A percentile compares a stretch with the other conserved stretches of the same genome.
These are phyloP conservation scores for Talaromyces liani DNA, from an alignment of 495 filamentous ascomycete genomes.

Conservation along the genomic window DNA sequence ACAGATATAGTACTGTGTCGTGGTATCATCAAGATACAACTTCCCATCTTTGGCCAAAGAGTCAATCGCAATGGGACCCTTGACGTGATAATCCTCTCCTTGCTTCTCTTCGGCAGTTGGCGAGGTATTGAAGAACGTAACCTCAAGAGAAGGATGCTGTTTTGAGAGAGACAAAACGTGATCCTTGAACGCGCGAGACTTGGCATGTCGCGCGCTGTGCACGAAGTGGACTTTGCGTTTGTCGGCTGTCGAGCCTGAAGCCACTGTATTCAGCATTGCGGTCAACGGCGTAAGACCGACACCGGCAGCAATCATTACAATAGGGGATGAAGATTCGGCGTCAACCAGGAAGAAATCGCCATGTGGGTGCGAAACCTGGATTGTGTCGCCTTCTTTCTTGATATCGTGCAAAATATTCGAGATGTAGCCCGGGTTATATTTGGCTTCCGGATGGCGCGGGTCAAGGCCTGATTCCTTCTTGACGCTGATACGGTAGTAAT, in stretches of 20 bases:
- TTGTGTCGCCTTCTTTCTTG: constrained; percentile 47
- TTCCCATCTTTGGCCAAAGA: not conserved
- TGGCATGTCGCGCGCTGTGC: constrained; percentile 5
- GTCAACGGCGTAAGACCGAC: constrained; percentile 57
- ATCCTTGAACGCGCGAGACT: constrained; percentile 38
- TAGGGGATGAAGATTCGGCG: constrained; percentile 23
- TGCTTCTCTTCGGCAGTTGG: not conserved
- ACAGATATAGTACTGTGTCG: constrained; percentile 61
- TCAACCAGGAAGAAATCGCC: constrained; percentile 62
- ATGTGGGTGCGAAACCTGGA: constrained; percentile 59
- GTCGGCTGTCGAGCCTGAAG: constrained; percentile 22
- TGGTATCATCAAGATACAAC: constrained; percentile 24
- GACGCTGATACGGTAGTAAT: constrained; percentile 55
- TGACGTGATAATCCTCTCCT: constrained; percentile 6
- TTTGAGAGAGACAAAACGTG: constrained; percentile 41
- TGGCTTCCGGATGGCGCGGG: constrained; percentile 30
- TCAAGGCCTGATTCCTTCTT: constrained; percentile 42
- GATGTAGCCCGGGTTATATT: constrained; percentile 52
- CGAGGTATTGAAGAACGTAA: constrained; percentile 30
- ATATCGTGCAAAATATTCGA: constrained; percentile 63
- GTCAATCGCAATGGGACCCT: constrained; percentile 1
- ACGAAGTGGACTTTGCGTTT: constrained; percentile 45
- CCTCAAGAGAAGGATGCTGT: constrained; percentile 29
- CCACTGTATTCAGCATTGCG: constrained; percentile 46
- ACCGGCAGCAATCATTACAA: constrained; percentile 53